These are phyloP conservation scores for Penicillium sp. DNA, from an alignment of 2,329 filamentous ascomycete species.

Conservation along the genomic window DNA sequence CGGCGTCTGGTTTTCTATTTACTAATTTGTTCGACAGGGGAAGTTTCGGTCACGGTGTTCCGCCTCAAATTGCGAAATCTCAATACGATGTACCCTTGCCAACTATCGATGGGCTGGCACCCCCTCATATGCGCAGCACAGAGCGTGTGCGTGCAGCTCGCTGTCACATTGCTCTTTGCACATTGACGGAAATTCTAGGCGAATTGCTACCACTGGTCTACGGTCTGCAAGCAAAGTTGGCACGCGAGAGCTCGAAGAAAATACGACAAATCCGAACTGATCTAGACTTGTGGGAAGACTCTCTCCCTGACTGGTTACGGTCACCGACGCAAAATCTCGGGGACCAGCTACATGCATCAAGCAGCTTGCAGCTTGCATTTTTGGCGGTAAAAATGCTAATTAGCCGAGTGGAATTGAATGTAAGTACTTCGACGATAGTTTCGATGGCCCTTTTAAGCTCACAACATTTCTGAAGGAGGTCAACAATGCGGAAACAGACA, in stretches of 20 bases:
- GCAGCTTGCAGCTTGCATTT: slow-evolving; percentile 50
- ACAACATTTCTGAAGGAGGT: slow-evolving; percentile 41
- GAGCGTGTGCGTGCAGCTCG: slow-evolving; percentile 52
- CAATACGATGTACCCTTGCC: slow-evolving; percentile 63
- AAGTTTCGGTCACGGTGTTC: slow-evolving; percentile 60
- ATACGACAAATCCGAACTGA: slow-evolving; percentile 51
- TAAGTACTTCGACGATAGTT: slow-evolving; percentile 28
- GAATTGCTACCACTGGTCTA: slow-evolving; percentile 53
- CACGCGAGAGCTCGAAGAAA: slow-evolving; percentile 50
- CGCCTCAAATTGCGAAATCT: slow-evolving; percentile 56
- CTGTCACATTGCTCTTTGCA: slow-evolving; percentile 59
- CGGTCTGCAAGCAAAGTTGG: slow-evolving; percentile 47
- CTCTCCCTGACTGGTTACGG: slow-evolving; percentile 49
- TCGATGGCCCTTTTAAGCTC: slow-evolving; percentile 1
- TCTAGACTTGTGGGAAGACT: slow-evolving; percentile 51
- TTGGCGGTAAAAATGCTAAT: slow-evolving; percentile 53
- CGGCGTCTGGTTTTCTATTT: background rate
- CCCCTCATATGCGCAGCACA: slow-evolving; percentile 40
- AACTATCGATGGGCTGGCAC: slow-evolving; percentile 47
- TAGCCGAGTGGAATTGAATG: slow-evolving; percentile 51
- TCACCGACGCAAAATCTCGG: slow-evolving; percentile 37
- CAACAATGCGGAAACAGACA: slow-evolving; percentile 46
- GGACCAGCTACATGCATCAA: slow-evolving; percentile 45
- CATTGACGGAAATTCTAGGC: slow-evolving; percentile 52
- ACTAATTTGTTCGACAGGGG: slow-evolving; percentile 44